These are phyloP conservation scores for Debaryomyces maramus DNA, from an alignment of 805 yeast species.

Conservation along the genomic window DNA sequence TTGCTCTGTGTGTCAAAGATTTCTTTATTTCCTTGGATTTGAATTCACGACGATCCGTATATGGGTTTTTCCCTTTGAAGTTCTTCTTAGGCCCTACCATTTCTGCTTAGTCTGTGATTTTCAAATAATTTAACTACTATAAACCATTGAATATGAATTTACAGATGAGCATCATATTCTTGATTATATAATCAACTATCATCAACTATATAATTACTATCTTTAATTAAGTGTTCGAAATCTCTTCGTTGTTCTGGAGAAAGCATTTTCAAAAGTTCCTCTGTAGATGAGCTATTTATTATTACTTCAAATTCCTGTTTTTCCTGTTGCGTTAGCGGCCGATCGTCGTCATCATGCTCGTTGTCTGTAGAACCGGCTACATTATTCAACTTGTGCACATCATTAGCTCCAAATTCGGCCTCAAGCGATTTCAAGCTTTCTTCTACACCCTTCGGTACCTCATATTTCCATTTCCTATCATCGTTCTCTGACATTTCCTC, in stretches of 20 bases:
- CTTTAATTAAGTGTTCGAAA: slow-evolving; percentile 2
- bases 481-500: not conserved
- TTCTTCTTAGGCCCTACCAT: not conserved
- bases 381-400: slow-evolving; percentile 3
- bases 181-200: slow-evolving; percentile 6
- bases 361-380: not conserved
- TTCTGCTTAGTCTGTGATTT: too few relatives aligned
- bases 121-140: too few relatives aligned
- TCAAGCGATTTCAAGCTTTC: not conserved
- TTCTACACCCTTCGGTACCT: slow-evolving; percentile 1
- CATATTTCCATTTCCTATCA: slow-evolving; percentile 3
- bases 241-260: slow-evolving; percentile 7
- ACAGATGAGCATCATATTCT: slow-evolving; percentile 13
- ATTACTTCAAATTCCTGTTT: slow-evolving; percentile 1
- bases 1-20: slow-evolving; percentile 75
- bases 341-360: slow-evolving; percentile 6
- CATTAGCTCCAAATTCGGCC: not conserved
- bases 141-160: too few relatives aligned
- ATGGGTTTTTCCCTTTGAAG: slow-evolving; percentile 24
- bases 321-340: slow-evolving; percentile 6
- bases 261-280: slow-evolving; percentile 1
- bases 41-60: slow-evolving; percentile 37
- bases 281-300: slow-evolving; percentile 1
- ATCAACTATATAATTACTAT: slow-evolving; percentile 3
- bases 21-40: slow-evolving; percentile 67